Evolutionary conservation across 305 asterid genomes (phyloP), one percentile per base, ranked within the genome.

Genomic region (Fraxinus sp.): DNA sequence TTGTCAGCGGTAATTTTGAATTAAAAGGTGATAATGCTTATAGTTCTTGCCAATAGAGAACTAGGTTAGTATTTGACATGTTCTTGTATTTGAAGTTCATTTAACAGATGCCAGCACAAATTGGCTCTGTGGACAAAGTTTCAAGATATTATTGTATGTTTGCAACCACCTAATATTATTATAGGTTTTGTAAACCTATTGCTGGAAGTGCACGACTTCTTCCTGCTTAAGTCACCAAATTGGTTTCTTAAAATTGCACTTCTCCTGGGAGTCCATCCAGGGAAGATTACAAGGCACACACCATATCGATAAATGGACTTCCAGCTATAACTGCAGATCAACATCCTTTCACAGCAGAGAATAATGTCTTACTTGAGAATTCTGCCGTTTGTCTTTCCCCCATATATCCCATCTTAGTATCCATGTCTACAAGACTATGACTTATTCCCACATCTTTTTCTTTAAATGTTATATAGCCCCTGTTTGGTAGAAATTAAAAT

Each of bases 31-130:
- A 52, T 33, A 57, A 49, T 64, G 32, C 66, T 26, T 84, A 79
- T 75, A 72, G 72, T 57, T 81, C 70, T 18, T 35, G 62, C 14
- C 39, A 39, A 46, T 57, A 49, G 20, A 46, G 16, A 59, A 7
- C 35, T 52, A 22, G 7, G 59, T 14, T 49, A 49, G 18, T 4
- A 49, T 49, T 49, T 49, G 59, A 39, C 79, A 57, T 24, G 35
- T 39, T 74, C 24, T n/a, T 57, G 76, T 8, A 32, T 75, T 13
- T 71, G 55, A 81, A 79, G 55, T 46, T 49, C n/a, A 64, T 35
- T 82, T 77, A 24, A 71, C 79, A 78, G 79, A 81, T 62, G 46
- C 68, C 71, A 52, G 41, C 37, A 18, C 10, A 68, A 62, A 76
- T 24, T 66, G 82, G 59, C 49, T 75, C 73, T 62, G 30, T 62